A percentile compares a stretch with the other conserved stretches of the same genome.
Conservation (phyloP, 495 filamentous ascomycete species). For the Penicillium mononematosum region DNA sequence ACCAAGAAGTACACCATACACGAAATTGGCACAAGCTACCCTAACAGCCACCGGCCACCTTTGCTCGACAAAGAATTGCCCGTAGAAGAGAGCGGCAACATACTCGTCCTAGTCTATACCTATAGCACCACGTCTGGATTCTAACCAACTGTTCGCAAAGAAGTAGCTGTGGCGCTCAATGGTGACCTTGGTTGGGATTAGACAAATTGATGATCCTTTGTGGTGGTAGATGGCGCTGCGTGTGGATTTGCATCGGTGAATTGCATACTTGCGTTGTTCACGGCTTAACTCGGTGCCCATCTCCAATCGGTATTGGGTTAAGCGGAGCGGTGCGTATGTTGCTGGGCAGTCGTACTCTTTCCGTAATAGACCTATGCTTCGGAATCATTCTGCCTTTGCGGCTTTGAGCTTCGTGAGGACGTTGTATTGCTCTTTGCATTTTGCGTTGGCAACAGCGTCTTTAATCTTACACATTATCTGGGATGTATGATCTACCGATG, state of each 20-base stretch:
- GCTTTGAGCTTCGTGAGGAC: neutral
- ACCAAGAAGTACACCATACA: slow-evolving; percentile 38
- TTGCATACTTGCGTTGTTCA: slow-evolving; percentile 41
- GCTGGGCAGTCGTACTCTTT: neutral
- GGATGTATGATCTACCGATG: neutral
- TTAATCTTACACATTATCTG: neutral
- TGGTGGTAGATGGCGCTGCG: slow-evolving; percentile 22
- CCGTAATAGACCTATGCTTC: slow-evolving; percentile 3
- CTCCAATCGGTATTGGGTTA: slow-evolving; percentile 36
- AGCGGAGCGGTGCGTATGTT: neutral
- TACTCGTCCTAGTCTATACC: slow-evolving; percentile 42
- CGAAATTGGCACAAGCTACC: slow-evolving; percentile 39
- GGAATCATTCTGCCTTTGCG: neutral
- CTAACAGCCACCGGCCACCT: slow-evolving; percentile 46
- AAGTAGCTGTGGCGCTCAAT: slow-evolving; percentile 36
- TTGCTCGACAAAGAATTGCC: slow-evolving; percentile 36
- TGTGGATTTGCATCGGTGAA: slow-evolving; percentile 31
- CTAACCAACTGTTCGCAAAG: slow-evolving; percentile 31
- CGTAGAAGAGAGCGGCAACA: slow-evolving; percentile 38
- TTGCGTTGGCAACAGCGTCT: neutral
- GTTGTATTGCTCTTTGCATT: neutral
- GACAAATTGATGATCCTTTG: slow-evolving; percentile 41
- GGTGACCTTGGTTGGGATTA: slow-evolving; percentile 36
- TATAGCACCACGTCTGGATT: slow-evolving; percentile 37
- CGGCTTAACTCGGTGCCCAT: slow-evolving; percentile 41